Evolutionary conservation across 345 rosid genomes (phyloP), one percentile per base, ranked within the genome.

Genomic region (Melaleuca alternifolia): DNA sequence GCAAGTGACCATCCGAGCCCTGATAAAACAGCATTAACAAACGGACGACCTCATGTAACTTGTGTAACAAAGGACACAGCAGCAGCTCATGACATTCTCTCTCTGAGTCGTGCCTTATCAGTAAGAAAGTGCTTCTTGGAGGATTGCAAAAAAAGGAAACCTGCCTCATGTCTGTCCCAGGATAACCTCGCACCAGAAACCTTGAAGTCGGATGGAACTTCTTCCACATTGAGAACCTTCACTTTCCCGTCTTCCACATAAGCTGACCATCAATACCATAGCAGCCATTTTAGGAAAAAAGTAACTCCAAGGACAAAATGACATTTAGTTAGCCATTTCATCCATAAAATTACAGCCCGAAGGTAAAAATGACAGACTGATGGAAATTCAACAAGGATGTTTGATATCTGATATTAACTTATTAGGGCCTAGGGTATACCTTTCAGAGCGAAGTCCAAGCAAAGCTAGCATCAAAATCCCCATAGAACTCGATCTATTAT

Each of bases 131-230:
- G 14, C 48, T 71, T 6, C 26, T 71, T 2, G 13, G 6, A 37
- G 81, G 48, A 71, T 37, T 23, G 26, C 1, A 41, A 61, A 79
- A 53, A 51, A 10, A 37, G 16, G 61, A 59, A 83, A 83, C 26
- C 6, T 11, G 6, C 57, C 14, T 92, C 84, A 96, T 83, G 95
- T 96, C 89, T 96, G 97, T 86, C 93, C 95, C 92, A 97, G 88
- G 46, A 97, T 94, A 61, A 93, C 94, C 82, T 97, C 97, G 91
- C 98, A 11, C 97, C 95, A 0, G 98, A 88, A 86, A 97, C 98
- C 91, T 94, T 96, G 92, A 95, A 94, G 82, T 95, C 98, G 14
- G 98, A 96, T 26, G 98, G 99, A 84, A 93, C 96, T 86, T 90
- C 96, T 94, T 97, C 98, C 61, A 96, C 94, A 62, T 97, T 96